Conservation (phyloP, 306 rosid genomes). For the Sindora glabra region DNA sequence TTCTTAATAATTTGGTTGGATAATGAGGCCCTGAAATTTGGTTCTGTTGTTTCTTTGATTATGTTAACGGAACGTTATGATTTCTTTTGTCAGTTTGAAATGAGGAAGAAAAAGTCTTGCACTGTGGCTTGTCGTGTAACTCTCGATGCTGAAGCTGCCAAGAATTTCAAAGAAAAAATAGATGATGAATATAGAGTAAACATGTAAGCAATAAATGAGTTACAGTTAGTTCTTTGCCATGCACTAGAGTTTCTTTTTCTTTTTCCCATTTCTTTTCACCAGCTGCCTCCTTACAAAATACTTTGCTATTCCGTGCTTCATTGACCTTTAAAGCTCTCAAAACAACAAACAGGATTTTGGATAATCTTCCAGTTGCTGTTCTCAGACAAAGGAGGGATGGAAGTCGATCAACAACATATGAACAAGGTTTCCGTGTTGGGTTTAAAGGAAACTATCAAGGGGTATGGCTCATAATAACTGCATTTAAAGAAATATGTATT, state of each 20-base stretch:
- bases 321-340: constrained; percentile 19
- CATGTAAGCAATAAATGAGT: constrained; percentile 52
- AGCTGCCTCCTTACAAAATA: neutral
- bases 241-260: constrained; percentile 10
- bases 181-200: constrained; percentile 82
- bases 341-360: constrained; percentile 84
- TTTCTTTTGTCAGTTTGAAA: constrained; percentile 57
- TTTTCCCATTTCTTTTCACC: constrained; percentile 2
- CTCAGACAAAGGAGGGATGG: constrained; percentile 91
- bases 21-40: neutral
- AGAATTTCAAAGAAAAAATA: constrained; percentile 64
- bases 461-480: constrained; percentile 47
- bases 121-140: constrained; percentile 67
- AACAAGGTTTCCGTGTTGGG: constrained; percentile 94
- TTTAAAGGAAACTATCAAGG: constrained; percentile 95
- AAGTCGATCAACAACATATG: constrained; percentile 80
- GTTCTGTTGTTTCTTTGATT: neutral
- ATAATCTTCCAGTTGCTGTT: constrained; percentile 98
- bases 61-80: neutral
- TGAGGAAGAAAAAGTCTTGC: constrained; percentile 87
- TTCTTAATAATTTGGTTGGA: neutral
- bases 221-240: constrained; percentile 8
- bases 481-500: constrained; percentile 5
- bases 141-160: constrained; percentile 66
- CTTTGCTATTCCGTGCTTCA: neutral